Conservation (phyloP, 176 grass and related monocot genomes). For the Chrysopogon serrulatus region DNA sequence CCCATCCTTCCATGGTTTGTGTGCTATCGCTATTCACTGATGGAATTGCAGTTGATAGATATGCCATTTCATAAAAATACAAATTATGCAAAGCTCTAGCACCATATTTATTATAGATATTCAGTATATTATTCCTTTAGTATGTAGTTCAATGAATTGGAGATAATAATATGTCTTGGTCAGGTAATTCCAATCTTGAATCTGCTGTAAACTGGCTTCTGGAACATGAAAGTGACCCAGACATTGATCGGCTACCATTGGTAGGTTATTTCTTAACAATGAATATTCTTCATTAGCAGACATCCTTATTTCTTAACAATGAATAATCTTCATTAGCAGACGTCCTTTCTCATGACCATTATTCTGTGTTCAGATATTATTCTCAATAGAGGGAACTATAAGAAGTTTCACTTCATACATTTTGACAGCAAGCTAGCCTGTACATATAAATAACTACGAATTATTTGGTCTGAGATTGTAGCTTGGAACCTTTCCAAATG, state of each 20-base stretch:
- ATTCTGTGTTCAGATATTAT: neutral
- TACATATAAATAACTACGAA: neutral
- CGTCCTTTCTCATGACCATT: slow-evolving; percentile 2
- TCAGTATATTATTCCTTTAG: slow-evolving; percentile 20
- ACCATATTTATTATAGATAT: slow-evolving; percentile 1
- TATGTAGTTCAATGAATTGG: neutral
- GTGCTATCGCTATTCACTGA: neutral
- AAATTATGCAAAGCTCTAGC: neutral
- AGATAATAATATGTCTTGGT: slow-evolving; percentile 15
- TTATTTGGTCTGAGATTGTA: neutral
- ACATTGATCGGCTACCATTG: slow-evolving; percentile 74
- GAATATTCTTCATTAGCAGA: neutral
- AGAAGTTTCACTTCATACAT: neutral
- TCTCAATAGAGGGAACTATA: neutral
- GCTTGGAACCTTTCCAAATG: neutral
- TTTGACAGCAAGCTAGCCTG: neutral
- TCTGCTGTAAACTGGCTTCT: slow-evolving; percentile 75
- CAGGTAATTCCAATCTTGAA: slow-evolving; percentile 75
- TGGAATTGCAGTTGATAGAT: neutral
- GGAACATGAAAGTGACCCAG: slow-evolving; percentile 88
- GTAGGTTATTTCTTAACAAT: slow-evolving; percentile 44
- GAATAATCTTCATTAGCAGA: neutral
- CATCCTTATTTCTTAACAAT: slow-evolving; percentile 15
- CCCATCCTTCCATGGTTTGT: neutral
- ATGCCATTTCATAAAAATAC: neutral